A percentile compares a stretch with the other conserved stretches of the same genome.
These are phyloP conservation scores for Penicillium sp. DNA, from an alignment of 2,329 filamentous ascomycete genomes.

Conservation along the genomic window DNA sequence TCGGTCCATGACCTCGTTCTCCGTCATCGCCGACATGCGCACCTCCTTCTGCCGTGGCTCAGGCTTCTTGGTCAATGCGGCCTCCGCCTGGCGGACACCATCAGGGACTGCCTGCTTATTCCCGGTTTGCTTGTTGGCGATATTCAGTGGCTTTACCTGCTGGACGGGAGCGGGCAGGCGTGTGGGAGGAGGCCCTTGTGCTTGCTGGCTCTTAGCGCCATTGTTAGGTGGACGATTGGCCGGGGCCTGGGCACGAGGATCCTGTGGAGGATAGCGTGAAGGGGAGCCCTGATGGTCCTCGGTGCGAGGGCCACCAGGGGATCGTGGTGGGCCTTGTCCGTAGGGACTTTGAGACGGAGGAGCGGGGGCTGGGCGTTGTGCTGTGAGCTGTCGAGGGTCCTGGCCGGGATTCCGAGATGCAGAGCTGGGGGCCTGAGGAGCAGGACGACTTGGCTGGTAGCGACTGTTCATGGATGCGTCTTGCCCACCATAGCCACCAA, in stretches of 20 bases:
- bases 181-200: conserved; percentile 52
- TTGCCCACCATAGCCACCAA: conserved; percentile 66
- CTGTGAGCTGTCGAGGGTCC: conserved; percentile 56
- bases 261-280: conserved; percentile 34
- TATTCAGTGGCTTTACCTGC: conserved; percentile 73
- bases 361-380: conserved; percentile 79
- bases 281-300: conserved; percentile 40
- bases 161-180: conserved; percentile 57
- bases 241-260: conserved; percentile 40
- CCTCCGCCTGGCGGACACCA: conserved; percentile 83
- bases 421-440: conserved; percentile 69
- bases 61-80: conserved; percentile 77
- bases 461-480: conserved; percentile 52
- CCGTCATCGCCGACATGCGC: conserved; percentile 97
- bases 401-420: conserved; percentile 52
- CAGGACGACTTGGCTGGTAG: conserved; percentile 81
- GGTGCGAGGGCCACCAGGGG: conserved; percentile 31
- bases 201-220: conserved; percentile 40
- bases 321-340: conserved; percentile 35
- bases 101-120: conserved; percentile 53
- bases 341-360: conserved; percentile 53
- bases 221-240: conserved; percentile 46
- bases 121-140: conserved; percentile 61
- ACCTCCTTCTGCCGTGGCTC: conserved; percentile 82
- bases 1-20: conserved; percentile 94